Evolutionary conservation across 1,284 basidiomycete genomes (phyloP), one percentile per base, ranked within the genome.

Genomic region (Ceratobasidium sp.): DNA sequence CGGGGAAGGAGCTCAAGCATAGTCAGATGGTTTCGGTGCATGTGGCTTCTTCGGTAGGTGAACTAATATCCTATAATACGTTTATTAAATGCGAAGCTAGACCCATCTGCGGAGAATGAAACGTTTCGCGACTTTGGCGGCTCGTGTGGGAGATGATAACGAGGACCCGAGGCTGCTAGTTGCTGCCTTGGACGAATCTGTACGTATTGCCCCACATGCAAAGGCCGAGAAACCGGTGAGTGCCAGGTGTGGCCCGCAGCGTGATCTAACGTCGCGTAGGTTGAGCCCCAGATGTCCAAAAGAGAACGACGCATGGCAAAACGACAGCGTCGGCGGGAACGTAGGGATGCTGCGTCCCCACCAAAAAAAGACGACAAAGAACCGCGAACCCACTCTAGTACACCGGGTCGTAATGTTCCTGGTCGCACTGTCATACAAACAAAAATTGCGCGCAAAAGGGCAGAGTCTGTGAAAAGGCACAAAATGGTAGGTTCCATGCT

Each of bases 1-100:
- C 90, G 5, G 88, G 88, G 40, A 93, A 91, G 78, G 76, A 85
- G 21, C 82, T 95, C 66, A 93, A 92, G 80, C 86, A 86, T 69
- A 74, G 78, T 14, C 83, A 83, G 66, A 89, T 91, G 86, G 82
- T 85, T 16, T 81, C 84, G 72, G 80, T 85, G 12, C 92, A 95
- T 80, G 81, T 84, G 72, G 82, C 81, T 21, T 90, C 91, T 63
- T 86, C 85, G 78, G 92, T 88, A 83, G 80, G 90, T 87, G 76
- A 73, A 78, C 74, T 30, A 25, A 18, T 18, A 25, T 5, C 42
- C 42, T 62, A 72, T 71, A 51, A 48, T 36, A 33, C 18, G 23
- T 51, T 16, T 28, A n/a, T 33, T 54, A n/a, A 73, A 25, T 21
- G 28, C 38, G 40, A 12, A 25, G 33, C 58, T 77, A 90, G 89